A percentile compares a stretch with the other conserved stretches of the same genome.
phyloP scores from a whole-genome alignment of 2,329 filamentous ascomycete genomes.

The Scytalidium sp. region DNA sequence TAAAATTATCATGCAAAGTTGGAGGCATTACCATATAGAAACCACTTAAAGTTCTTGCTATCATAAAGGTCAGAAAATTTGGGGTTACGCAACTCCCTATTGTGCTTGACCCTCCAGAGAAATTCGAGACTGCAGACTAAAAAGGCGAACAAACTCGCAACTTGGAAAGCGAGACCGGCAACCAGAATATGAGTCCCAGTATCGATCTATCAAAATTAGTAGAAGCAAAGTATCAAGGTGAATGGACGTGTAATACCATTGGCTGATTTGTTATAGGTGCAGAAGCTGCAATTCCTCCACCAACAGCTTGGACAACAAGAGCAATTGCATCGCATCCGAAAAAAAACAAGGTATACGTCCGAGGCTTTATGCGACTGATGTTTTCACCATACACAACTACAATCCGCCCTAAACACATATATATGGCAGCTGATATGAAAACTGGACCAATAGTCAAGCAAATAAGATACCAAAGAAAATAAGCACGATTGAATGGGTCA shows the following conservation, averaged over 20 bases:
- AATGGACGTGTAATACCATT: constrained; percentile 22
- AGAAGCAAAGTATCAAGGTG: not conserved
- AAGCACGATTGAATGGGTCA: constrained; percentile 45
- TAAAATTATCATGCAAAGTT: too few species aligned
- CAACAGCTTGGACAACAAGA: constrained; percentile 56
- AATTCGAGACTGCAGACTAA: constrained; percentile 10
- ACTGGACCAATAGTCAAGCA: constrained; percentile 54
- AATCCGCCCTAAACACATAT: constrained; percentile 54
- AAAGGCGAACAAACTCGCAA: constrained; percentile 42
- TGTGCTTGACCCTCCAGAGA: too few species aligned
- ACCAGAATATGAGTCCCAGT: constrained; percentile 54
- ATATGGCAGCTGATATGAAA: constrained; percentile 55
- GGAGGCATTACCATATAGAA: constrained; percentile 8
- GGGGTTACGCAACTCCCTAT: constrained; percentile 2
- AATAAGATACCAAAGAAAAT: constrained; percentile 53
- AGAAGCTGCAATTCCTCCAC: constrained; percentile 53
- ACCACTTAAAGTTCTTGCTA: constrained; percentile 9
- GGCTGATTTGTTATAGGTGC: constrained; percentile 29
- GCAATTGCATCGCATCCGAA: constrained; percentile 55
- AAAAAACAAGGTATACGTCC: constrained; percentile 55
- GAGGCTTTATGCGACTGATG: constrained; percentile 40
- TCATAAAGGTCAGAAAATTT: constrained; percentile 6
- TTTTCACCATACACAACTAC: constrained; percentile 48
- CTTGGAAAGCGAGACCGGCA: constrained; percentile 54
- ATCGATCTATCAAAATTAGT: constrained; percentile 20